These are phyloP conservation scores for Chrysosporium keratinophilum DNA, from an alignment of 2,329 filamentous ascomycete genomes.

Conservation along the genomic window DNA sequence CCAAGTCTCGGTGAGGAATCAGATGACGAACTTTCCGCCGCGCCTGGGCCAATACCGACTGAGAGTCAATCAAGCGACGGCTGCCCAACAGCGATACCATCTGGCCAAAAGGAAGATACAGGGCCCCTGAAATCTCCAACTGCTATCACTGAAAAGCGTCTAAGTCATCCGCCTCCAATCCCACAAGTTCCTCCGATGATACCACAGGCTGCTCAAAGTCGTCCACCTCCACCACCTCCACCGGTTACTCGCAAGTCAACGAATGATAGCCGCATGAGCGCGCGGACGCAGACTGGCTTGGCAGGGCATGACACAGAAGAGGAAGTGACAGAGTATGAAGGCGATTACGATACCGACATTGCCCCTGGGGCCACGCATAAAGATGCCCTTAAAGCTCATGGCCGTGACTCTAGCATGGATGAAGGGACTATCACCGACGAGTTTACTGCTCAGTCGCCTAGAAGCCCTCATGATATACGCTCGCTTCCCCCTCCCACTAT, in stretches of 20 bases:
- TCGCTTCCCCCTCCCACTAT: slow-evolving; percentile 46
- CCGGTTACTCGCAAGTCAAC: slow-evolving; percentile 50
- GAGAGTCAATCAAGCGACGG: slow-evolving; percentile 10
- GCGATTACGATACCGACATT: slow-evolving; percentile 96
- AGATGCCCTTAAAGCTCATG: slow-evolving; percentile 77
- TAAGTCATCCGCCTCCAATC: slow-evolving; percentile 36
- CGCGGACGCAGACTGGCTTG: slow-evolving; percentile 37
- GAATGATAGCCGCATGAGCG: slow-evolving; percentile 40
- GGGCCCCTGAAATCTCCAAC: slow-evolving; percentile 22
- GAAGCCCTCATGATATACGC: slow-evolving; percentile 31
- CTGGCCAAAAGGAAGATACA: background rate
- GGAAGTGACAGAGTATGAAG: slow-evolving; percentile 88
- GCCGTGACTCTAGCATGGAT: slow-evolving; percentile 65
- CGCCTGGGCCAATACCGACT: slow-evolving; percentile 1
- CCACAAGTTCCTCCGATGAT: slow-evolving; percentile 32
- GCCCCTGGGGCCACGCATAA: slow-evolving; percentile 88
- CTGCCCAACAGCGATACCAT: background rate
- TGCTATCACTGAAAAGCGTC: slow-evolving; percentile 30
- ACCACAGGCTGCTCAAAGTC: slow-evolving; percentile 41
- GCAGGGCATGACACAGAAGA: slow-evolving; percentile 56
- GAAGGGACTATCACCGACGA: slow-evolving; percentile 51
- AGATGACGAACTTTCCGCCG: slow-evolving; percentile 67
- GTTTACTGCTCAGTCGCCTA: slow-evolving; percentile 40
- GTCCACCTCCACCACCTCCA: slow-evolving; percentile 55
- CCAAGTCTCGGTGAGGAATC: slow-evolving; percentile 73